phyloP scores from a whole-genome alignment of 495 filamentous ascomycete species.

The Hypoxylon lienhwacheense region DNA sequence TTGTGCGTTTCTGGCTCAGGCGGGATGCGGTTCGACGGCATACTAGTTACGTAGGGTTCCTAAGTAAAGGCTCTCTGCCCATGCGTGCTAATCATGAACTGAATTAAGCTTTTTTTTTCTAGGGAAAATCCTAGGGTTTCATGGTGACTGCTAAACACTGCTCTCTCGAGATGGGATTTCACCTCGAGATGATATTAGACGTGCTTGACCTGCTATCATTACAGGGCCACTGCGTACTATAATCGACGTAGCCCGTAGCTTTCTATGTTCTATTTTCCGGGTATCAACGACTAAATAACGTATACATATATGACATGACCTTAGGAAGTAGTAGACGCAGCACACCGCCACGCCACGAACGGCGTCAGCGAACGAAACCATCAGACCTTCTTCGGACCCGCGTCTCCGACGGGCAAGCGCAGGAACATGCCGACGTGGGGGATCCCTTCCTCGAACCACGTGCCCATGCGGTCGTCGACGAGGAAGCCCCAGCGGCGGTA shows the following conservation, averaged over 20 bases:
- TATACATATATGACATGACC: no score
- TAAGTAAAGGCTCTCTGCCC: slow-evolving; percentile 48
- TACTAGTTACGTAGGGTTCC: slow-evolving; percentile 51
- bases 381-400: slow-evolving; percentile 13
- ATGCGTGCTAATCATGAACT: slow-evolving; percentile 41
- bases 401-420: slow-evolving; percentile 36
- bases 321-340: no score
- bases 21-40: slow-evolving; percentile 51
- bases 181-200: slow-evolving; percentile 7
- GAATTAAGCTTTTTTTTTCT: slow-evolving; percentile 33
- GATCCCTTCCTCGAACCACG: slow-evolving; percentile 84
- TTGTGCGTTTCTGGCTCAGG: slow-evolving; percentile 53
- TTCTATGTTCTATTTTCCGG: neutral
- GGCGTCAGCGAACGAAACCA: no score
- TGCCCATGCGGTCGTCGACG: slow-evolving; percentile 68
- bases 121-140: slow-evolving; percentile 24
- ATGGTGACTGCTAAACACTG: slow-evolving; percentile 8
- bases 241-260: slow-evolving; percentile 1
- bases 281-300: neutral
- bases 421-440: slow-evolving; percentile 79
- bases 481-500: slow-evolving; percentile 71
- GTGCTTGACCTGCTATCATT: slow-evolving; percentile 27
- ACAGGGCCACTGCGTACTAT: slow-evolving; percentile 2
- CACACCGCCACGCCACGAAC: no score
- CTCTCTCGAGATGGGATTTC: slow-evolving; percentile 7